A percentile compares a stretch with the other conserved stretches of the same genome.
Evolutionary conservation across 1,284 basidiomycete species (phyloP).

Genomic region (Naganishia albida): DNA sequence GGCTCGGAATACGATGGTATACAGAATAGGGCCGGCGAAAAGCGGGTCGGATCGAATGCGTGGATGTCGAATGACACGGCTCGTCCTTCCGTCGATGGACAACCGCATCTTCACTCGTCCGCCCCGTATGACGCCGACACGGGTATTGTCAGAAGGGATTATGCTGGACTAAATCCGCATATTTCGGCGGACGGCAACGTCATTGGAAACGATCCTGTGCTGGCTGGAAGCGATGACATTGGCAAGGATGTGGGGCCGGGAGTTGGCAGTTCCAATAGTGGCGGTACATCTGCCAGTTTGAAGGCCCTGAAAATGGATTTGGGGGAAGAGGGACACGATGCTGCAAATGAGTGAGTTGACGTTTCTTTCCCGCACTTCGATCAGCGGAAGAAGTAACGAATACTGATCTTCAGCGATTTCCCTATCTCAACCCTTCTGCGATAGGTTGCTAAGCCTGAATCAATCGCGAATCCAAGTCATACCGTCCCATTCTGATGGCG

Average conservation of each 20-base stretch:
- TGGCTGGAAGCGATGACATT: background rate
- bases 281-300: slow-evolving; percentile 14
- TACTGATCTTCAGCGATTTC: background rate
- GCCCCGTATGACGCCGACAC: background rate
- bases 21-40: background rate
- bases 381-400: background rate
- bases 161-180: background rate
- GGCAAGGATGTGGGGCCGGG: slow-evolving; percentile 16
- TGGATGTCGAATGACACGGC: no score
- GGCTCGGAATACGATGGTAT: background rate
- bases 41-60: background rate
- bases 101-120: background rate
- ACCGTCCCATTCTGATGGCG: slow-evolving; percentile 3
- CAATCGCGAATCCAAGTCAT: slow-evolving; percentile 26
- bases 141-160: background rate
- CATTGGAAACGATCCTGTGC: background rate
- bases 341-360: slow-evolving; percentile 23
- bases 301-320: slow-evolving; percentile 22
- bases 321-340: slow-evolving; percentile 24
- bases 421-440: background rate
- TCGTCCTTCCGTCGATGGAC: background rate
- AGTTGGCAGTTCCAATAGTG: slow-evolving; percentile 19
- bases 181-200: background rate
- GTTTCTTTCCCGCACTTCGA: background rate
- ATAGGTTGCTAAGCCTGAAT: slow-evolving; percentile 24